These are phyloP conservation scores for Aureobasidium sp. DNA, from an alignment of 2,329 filamentous ascomycete genomes.

Conservation along the genomic window DNA sequence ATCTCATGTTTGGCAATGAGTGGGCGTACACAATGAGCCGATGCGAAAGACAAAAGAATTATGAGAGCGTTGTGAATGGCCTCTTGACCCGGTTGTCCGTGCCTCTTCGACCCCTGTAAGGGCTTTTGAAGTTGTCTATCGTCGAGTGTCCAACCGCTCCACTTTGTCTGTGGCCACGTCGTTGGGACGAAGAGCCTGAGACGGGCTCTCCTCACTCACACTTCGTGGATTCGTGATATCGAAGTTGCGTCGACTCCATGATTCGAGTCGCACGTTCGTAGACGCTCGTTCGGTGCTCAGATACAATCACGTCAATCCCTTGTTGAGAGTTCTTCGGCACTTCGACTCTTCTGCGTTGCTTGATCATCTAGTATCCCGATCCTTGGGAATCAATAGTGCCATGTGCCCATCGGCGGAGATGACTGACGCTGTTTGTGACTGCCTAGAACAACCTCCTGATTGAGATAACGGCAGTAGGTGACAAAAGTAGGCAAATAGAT, in stretches of 20 bases:
- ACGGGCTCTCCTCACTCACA: background rate
- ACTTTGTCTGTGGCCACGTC: background rate
- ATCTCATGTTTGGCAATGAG: background rate
- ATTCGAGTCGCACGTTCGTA: background rate
- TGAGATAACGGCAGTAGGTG: background rate
- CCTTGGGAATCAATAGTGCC: background rate
- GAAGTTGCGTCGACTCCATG: background rate
- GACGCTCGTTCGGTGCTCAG: background rate
- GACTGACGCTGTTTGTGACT: background rate
- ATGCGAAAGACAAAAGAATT: background rate
- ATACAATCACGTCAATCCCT: background rate
- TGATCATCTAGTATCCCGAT: background rate
- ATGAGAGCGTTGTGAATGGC: too few relatives aligned
- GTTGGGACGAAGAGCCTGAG: background rate
- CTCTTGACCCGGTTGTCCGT: background rate
- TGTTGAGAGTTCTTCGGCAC: background rate
- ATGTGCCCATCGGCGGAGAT: background rate
- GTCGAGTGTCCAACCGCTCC: background rate
- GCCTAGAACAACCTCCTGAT: background rate
- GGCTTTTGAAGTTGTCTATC: background rate
- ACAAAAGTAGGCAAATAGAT: background rate
- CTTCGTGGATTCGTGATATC: background rate
- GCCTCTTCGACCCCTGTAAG: too few relatives aligned
- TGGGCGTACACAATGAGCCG: background rate
- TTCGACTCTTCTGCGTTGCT: background rate